Percentiles rank a stretch among this genome's conserved stretches.
phyloP scores from a whole-genome alignment of 768 basidiomycete species.

The Leucosporidium creatinivorum region DNA sequence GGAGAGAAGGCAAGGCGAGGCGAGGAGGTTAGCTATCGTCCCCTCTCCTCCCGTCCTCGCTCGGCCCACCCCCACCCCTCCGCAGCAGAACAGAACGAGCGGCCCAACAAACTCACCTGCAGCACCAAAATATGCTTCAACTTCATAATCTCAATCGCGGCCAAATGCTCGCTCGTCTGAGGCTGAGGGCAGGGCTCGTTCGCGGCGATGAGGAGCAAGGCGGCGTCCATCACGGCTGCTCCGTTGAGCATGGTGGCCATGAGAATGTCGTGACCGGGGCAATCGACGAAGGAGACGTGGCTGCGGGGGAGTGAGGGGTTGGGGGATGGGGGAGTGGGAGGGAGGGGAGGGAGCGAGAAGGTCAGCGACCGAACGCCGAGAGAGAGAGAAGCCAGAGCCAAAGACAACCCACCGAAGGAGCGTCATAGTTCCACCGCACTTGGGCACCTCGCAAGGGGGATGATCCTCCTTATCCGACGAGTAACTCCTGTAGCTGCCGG shows the following conservation, averaged over 20 bases:
- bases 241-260: conserved; percentile 99
- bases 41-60: neutral
- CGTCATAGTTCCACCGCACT: conserved; percentile 82
- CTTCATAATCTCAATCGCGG: conserved; percentile 99
- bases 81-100: neutral
- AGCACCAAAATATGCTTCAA: conserved; percentile 94
- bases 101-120: conserved; percentile 48
- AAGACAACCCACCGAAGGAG: conserved; percentile 57
- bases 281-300: conserved; percentile 97
- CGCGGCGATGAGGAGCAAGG: conserved; percentile 85
- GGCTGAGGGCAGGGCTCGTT: conserved; percentile 99
- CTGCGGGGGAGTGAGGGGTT: conserved; percentile 29
- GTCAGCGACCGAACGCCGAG: neutral
- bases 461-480: conserved; percentile 87
- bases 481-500: conserved; percentile 89
- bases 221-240: conserved; percentile 99
- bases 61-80: no score
- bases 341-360: neutral
- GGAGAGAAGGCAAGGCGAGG: no score
- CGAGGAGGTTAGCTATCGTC: neutral
- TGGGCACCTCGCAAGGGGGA: conserved; percentile 86
- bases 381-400: neutral
- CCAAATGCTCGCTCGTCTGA: conserved; percentile 96
- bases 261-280: conserved; percentile 84
- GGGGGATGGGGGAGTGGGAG: neutral